phyloP scores from a whole-genome alignment of 2,329 filamentous ascomycete species.

The Aureobasidium mangrovei region DNA sequence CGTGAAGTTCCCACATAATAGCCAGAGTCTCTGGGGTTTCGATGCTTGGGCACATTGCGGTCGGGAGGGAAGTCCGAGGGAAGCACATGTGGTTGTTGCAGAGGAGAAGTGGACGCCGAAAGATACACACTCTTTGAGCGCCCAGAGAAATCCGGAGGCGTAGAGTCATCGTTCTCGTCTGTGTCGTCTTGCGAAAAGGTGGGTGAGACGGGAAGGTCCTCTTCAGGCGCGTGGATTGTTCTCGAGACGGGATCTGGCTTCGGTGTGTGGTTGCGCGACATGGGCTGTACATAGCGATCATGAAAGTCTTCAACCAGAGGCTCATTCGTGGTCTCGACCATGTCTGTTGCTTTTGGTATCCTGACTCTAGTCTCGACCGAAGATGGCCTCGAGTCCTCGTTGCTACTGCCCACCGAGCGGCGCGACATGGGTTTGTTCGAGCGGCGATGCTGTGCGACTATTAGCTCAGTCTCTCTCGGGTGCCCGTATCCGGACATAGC shows the following conservation, averaged over 20 bases:
- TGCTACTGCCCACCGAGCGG: neutral
- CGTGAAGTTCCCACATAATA: neutral
- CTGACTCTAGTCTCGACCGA: slow-evolving; percentile 6
- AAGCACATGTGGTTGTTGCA: neutral
- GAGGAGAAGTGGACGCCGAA: neutral
- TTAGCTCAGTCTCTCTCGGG: neutral
- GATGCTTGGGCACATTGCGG: neutral
- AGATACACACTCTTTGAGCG: neutral
- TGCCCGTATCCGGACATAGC: neutral
- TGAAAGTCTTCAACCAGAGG: slow-evolving; percentile 23
- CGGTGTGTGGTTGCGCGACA: neutral
- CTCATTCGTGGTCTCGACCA: slow-evolving; percentile 12
- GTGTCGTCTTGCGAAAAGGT: neutral
- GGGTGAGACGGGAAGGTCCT: neutral
- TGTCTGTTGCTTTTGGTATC: neutral
- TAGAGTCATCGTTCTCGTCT: neutral
- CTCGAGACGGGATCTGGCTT: neutral
- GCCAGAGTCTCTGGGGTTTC: slow-evolving; percentile 1
- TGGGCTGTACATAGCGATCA: slow-evolving; percentile 15
- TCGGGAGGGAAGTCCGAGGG: neutral
- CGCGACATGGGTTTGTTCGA: neutral
- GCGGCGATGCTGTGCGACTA: neutral
- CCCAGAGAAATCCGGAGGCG: slow-evolving; percentile 1
- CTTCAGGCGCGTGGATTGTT: neutral
- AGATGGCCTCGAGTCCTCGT: neutral